Evolutionary conservation across 2,329 filamentous ascomycete genomes (phyloP), one percentile per base, ranked within the genome.

Genomic region (Alternaria brassicae): DNA sequence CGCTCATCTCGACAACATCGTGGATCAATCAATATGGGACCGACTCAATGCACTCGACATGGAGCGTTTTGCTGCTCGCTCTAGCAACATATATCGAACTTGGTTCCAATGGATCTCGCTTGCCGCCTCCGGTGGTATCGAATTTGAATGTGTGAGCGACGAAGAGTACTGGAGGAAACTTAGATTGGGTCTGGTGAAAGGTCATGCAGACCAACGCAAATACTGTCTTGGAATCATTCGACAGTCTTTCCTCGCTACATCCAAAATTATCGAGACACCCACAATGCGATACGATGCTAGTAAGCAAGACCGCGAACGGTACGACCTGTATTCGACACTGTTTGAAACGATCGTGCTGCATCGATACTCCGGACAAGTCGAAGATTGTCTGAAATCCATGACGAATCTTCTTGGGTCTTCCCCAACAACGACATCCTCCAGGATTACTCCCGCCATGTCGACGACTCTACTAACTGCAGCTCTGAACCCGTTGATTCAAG

Each of bases 281-380:
- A 53, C 60, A 0, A 75, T 78, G 66, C 42, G 47, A 12, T 61
- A 75, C 27, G 30, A 62, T 34, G 42, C 72, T 15, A 59, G 67
- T 39, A 28, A 41, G 7, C 21, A 48, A 3, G 74, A 74, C 45
- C 40, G 69, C 17, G 60, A 60, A 17, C 76, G 79, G 27, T 83
- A 82, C 60, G 74, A 78, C 6, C 77, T 77, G 30, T 83, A 78
- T 54, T 79, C 78, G 40, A 78, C 76, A 4, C 69, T 83, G 1
- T 83, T 81, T 58, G 81, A 83, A 56, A 83, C 78, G 0, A 78
- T 84, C 15, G 77, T 83, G 7, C 74, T 84, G 19, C 80, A 81
- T 37, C 77, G 82, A 23, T 84, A 84, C 60, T 64, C 80, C 40
- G 83, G 83, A 57, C 82, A 84, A 58, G 78, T 83, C 2, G 67